These are phyloP conservation scores for Articulospora tetracladia DNA, from an alignment of 495 filamentous ascomycete species.

Conservation along the genomic window DNA sequence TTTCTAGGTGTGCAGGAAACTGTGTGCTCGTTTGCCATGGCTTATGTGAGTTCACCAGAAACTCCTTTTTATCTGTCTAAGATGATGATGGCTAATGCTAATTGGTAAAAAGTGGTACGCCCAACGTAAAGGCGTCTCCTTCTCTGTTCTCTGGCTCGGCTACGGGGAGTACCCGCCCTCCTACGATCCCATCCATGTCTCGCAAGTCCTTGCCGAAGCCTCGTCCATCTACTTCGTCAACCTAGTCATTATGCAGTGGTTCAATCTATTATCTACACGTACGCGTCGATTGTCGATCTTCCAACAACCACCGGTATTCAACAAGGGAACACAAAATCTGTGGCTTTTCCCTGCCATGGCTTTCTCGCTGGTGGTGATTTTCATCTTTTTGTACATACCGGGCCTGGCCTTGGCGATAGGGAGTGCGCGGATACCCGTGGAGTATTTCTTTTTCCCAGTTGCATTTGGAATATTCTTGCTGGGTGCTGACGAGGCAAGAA, in stretches of 20 bases:
- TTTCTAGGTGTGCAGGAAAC: constrained; percentile 61
- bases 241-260: constrained; percentile 69
- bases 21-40: constrained; percentile 57
- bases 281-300: constrained; percentile 61
- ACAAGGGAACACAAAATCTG: constrained; percentile 52
- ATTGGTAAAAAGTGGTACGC: constrained; percentile 51
- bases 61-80: too few relatives aligned
- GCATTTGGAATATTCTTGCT: constrained; percentile 58
- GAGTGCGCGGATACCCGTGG: constrained; percentile 54
- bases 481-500: constrained; percentile 54
- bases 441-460: constrained; percentile 63
- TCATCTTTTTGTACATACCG: constrained; percentile 61
- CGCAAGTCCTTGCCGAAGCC: constrained; percentile 47
- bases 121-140: constrained; percentile 52
- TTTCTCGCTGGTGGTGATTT: constrained; percentile 57
- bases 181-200: constrained; percentile 44
- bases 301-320: constrained; percentile 58
- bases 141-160: constrained; percentile 53
- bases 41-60: constrained; percentile 35
- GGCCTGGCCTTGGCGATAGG: constrained; percentile 46
- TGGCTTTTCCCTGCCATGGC: constrained; percentile 61
- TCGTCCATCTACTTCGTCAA: constrained; percentile 69
- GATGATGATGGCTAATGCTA: too few relatives aligned
- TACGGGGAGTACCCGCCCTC: constrained; percentile 46
- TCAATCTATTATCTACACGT: constrained; percentile 63